Conservation (phyloP, 106 monocot species). For the Acorus gramineus region DNA sequence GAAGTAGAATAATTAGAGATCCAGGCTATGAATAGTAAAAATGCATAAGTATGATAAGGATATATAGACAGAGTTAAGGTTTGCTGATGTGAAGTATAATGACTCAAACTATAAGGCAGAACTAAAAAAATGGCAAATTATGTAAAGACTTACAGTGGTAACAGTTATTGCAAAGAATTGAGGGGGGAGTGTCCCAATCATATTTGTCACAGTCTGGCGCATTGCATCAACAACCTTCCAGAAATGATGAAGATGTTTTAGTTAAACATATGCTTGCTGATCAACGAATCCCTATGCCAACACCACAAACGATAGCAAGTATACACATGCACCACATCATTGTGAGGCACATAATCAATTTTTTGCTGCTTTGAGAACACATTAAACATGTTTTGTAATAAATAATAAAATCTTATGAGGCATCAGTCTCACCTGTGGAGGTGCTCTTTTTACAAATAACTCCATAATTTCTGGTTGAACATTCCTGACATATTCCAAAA, state of each 20-base stretch:
- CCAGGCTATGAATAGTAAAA: too few species aligned
- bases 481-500: slow-evolving; percentile 84
- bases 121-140: not conserved
- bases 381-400: too few species aligned
- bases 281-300: too few species aligned
- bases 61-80: too few species aligned
- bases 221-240: slow-evolving; percentile 93
- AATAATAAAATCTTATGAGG: not conserved
- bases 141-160: slow-evolving; percentile 50
- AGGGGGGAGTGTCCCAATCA: slow-evolving; percentile 89
- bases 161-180: slow-evolving; percentile 94
- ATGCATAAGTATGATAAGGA: too few species aligned
- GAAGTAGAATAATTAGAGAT: too few species aligned
- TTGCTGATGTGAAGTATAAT: not conserved
- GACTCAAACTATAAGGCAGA: not conserved
- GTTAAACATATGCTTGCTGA: too few species aligned
- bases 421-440: slow-evolving; percentile 40
- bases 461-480: slow-evolving; percentile 93
- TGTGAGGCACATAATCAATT: too few species aligned
- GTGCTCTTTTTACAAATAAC: slow-evolving; percentile 74
- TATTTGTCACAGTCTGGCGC: slow-evolving; percentile 93
- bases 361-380: too few species aligned
- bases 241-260: not conserved
- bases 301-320: too few species aligned
- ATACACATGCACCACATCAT: too few species aligned